Conservation (phyloP, 768 basidiomycete species). For the Porphyrellus cyaneotinctus region DNA sequence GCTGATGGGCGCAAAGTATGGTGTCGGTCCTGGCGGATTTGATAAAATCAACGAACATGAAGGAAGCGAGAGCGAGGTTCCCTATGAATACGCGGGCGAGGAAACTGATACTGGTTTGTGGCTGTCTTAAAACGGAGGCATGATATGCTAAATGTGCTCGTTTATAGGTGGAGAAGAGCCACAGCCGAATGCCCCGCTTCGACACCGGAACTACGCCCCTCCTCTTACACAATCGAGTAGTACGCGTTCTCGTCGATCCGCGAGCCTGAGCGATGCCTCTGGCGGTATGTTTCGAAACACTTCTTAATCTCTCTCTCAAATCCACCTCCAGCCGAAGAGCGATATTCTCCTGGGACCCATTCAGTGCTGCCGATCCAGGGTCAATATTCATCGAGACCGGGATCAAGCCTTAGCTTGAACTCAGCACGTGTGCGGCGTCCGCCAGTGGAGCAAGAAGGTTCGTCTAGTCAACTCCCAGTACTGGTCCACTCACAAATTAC, state of each 20-base stretch:
- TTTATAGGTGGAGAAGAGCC: slow-evolving; percentile 30
- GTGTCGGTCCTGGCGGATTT: slow-evolving; percentile 30
- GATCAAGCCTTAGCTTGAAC: slow-evolving; percentile 41
- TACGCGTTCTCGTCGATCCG: slow-evolving; percentile 68
- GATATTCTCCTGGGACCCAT: slow-evolving; percentile 21
- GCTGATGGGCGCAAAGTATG: slow-evolving; percentile 39
- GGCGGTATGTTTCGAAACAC: slow-evolving; percentile 23
- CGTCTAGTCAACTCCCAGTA: slow-evolving; percentile 4
- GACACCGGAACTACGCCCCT: slow-evolving; percentile 27
- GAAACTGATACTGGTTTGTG: slow-evolving; percentile 41
- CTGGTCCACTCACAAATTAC: slow-evolving; percentile 8
- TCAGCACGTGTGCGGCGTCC: slow-evolving; percentile 37
- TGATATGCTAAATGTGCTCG: slow-evolving; percentile 19
- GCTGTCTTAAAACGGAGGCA: slow-evolving; percentile 6
- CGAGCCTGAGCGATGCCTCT: slow-evolving; percentile 66
- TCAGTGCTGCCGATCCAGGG: slow-evolving; percentile 18
- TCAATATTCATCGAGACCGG: slow-evolving; percentile 36
- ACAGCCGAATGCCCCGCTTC: slow-evolving; percentile 25
- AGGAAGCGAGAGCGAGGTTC: slow-evolving; percentile 38
- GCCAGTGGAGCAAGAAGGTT: slow-evolving; percentile 45
- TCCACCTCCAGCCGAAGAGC: slow-evolving; percentile 26
- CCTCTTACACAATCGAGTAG: slow-evolving; percentile 36
- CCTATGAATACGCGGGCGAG: slow-evolving; percentile 28
- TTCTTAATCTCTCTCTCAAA: slow-evolving; percentile 23
- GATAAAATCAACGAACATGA: slow-evolving; percentile 50